Evolutionary conservation across 495 filamentous ascomycete species (phyloP).

Genomic region (Rhypophila decipiens): DNA sequence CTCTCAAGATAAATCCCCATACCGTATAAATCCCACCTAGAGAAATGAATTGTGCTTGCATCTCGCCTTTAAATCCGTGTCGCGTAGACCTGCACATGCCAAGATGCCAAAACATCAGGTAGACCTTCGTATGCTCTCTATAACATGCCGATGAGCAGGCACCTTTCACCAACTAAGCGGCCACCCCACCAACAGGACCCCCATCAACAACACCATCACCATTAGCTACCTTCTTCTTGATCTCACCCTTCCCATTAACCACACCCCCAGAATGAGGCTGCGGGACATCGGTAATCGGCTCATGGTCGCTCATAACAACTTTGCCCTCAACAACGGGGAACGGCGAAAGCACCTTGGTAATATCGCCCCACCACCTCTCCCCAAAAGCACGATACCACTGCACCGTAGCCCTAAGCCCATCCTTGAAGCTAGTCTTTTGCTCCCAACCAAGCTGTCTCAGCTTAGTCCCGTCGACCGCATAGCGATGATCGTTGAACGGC

Average conservation of each 20-base stretch:
- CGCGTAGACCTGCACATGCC: too few species aligned
- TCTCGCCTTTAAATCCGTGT: too few species aligned
- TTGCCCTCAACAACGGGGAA: constrained; percentile 50
- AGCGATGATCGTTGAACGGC: constrained; percentile 67
- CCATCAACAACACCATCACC: not conserved
- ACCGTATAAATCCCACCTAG: too few species aligned
- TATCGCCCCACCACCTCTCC: constrained; percentile 67
- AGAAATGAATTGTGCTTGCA: too few species aligned
- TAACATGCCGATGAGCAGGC: too few species aligned
- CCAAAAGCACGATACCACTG: constrained; percentile 62
- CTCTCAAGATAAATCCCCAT: too few species aligned
- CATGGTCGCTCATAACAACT: constrained; percentile 43
- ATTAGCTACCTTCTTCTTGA: constrained; percentile 35
- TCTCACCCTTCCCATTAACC: constrained; percentile 8
- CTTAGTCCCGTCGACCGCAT: constrained; percentile 62
- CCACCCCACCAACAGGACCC: not conserved
- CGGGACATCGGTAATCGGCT: constrained; percentile 42
- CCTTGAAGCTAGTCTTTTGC: constrained; percentile 53
- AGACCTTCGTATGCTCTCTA: too few species aligned
- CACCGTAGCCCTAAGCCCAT: constrained; percentile 59
- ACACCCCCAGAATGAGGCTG: too few species aligned
- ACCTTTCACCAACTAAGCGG: too few species aligned
- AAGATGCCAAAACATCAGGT: too few species aligned
- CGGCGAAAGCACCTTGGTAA: constrained; percentile 54
- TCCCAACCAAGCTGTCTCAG: constrained; percentile 60